Percentiles rank a stretch among this genome's conserved stretches.
Conservation (phyloP, 2,329 filamentous ascomycete genomes). For the Colletotrichum sp. region DNA sequence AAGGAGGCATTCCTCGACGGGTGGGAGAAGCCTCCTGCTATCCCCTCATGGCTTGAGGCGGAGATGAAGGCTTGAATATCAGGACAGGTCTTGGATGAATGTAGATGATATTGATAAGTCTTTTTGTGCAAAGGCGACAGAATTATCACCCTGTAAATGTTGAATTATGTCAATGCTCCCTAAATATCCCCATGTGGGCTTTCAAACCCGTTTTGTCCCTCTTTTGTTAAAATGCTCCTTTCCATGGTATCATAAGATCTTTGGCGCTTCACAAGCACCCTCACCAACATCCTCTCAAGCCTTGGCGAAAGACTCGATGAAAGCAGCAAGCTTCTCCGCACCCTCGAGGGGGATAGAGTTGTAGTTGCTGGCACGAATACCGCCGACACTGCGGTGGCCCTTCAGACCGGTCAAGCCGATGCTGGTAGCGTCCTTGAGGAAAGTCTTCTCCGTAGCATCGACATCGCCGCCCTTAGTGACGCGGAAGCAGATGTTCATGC, state of each 20-base stretch:
- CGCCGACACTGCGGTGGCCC: slow-evolving; percentile 86
- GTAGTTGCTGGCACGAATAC: slow-evolving; percentile 88
- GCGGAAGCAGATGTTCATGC: slow-evolving; percentile 97
- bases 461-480: slow-evolving; percentile 63
- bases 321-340: slow-evolving; percentile 70
- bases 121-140: neutral
- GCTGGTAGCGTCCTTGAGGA: slow-evolving; percentile 74
- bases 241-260: slow-evolving; percentile 11
- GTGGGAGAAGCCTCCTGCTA: slow-evolving; percentile 62
- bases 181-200: neutral
- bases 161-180: slow-evolving; percentile 4
- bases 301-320: slow-evolving; percentile 61
- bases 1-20: slow-evolving; percentile 60
- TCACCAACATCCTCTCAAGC: slow-evolving; percentile 23
- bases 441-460: slow-evolving; percentile 77
- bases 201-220: neutral
- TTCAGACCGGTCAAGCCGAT: slow-evolving; percentile 80
- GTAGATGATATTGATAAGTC: neutral
- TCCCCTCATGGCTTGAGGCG: slow-evolving; percentile 65
- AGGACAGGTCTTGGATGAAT: neutral
- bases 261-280: neutral
- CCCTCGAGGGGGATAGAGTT: slow-evolving; percentile 77
- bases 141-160: neutral
- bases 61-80: slow-evolving; percentile 45
- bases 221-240: neutral